Evolutionary conservation across 805 yeast genomes (phyloP).

Genomic region (Starmerella roubikii): DNA sequence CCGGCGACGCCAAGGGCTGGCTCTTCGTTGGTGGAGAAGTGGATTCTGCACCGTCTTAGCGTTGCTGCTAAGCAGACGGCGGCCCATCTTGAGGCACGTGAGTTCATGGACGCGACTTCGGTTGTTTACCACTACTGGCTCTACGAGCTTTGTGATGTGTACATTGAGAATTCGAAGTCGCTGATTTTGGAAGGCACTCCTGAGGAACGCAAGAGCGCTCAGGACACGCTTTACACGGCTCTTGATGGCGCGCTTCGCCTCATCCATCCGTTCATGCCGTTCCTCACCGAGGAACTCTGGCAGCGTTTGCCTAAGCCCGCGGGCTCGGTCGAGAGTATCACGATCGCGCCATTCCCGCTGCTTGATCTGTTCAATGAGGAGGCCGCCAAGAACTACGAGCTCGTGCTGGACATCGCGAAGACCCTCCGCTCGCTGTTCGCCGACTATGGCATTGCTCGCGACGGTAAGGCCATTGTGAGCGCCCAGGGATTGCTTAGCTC

Average conservation of each 20-base stretch:
- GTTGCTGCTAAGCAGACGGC: slow-evolving; percentile 52
- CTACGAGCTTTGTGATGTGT: slow-evolving; percentile 88
- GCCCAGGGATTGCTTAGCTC: slow-evolving; percentile 37
- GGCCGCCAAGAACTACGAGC: slow-evolving; percentile 65
- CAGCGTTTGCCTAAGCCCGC: slow-evolving; percentile 93
- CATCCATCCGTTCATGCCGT: slow-evolving; percentile 98
- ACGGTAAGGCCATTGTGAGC: slow-evolving; percentile 76
- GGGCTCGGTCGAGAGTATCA: slow-evolving; percentile 47
- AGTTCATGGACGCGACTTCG: slow-evolving; percentile 76
- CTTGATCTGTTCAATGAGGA: slow-evolving; percentile 44
- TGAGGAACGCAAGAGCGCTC: slow-evolving; percentile 75
- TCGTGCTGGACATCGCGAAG: slow-evolving; percentile 74
- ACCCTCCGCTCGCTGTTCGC: slow-evolving; percentile 84
- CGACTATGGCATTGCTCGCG: slow-evolving; percentile 77
- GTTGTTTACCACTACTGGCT: slow-evolving; percentile 90
- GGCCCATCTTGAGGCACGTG: slow-evolving; percentile 63
- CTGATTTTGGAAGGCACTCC: slow-evolving; percentile 83
- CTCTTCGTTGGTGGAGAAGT: slow-evolving; percentile 85
- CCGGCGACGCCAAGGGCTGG: slow-evolving; percentile 55
- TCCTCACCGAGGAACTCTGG: slow-evolving; percentile 95
- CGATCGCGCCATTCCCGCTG: slow-evolving; percentile 69
- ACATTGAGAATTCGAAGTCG: slow-evolving; percentile 92
- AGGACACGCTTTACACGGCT: slow-evolving; percentile 85
- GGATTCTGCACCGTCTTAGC: slow-evolving; percentile 84
- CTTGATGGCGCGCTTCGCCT: slow-evolving; percentile 79